Conservation (phyloP, 305 asterid genomes). For the Petunia hybrid region DNA sequence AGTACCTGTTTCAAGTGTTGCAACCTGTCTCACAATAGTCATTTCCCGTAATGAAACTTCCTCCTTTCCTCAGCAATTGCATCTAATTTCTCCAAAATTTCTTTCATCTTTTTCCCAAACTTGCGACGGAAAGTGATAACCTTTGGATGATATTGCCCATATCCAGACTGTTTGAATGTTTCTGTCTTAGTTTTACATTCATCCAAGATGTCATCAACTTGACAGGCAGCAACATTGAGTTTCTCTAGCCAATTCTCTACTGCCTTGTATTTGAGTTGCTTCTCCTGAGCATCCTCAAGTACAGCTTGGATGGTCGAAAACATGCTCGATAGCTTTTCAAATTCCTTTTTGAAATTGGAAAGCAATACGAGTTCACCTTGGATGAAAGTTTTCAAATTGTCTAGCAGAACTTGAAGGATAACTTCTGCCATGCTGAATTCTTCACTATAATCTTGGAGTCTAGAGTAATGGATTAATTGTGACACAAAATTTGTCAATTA, state of each 20-base stretch:
- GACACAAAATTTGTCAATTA: too few species aligned
- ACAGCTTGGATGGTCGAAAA: constrained; percentile 22
- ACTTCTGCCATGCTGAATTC: constrained; percentile 23
- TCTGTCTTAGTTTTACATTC: background rate
- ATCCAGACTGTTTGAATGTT: background rate
- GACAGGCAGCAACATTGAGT: background rate
- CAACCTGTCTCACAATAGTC: background rate
- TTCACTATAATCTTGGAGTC: background rate
- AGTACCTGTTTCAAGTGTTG: background rate
- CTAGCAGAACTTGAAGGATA: background rate
- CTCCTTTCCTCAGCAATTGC: constrained; percentile 1
- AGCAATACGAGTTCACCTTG: background rate
- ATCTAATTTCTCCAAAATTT: background rate
- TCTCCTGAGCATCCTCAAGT: constrained; percentile 21
- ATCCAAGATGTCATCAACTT: background rate
- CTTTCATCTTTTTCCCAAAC: background rate
- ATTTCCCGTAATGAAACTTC: constrained; percentile 12
- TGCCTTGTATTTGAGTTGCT: constrained; percentile 12
- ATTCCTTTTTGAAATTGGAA: constrained; percentile 11
- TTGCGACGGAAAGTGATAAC: background rate
- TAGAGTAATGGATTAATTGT: too few species aligned
- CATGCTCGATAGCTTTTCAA: background rate
- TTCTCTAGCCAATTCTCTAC: constrained; percentile 12
- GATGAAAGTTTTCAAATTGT: background rate
- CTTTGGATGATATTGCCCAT: background rate